Evolutionary conservation across 805 yeast species (phyloP).

Genomic region (Groenewaldozyma salmanticensis): DNA sequence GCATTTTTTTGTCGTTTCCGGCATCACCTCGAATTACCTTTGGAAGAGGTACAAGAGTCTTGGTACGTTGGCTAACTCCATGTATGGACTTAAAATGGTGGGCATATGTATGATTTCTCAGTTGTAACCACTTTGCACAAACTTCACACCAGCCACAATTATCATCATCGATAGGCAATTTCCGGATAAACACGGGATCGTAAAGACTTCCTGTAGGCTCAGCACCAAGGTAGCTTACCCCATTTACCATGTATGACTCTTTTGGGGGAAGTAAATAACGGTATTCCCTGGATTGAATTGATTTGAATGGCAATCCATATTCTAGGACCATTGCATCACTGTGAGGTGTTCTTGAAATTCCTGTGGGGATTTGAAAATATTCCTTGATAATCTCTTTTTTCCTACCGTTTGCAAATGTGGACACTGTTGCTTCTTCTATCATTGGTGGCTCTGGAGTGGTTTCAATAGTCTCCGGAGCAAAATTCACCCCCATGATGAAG

Average conservation of each 20-base stretch:
- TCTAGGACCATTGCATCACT: slow-evolving; percentile 1
- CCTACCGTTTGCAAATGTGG: no score
- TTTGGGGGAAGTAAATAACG: slow-evolving; percentile 4
- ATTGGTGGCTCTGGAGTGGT: no score
- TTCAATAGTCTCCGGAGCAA: no score
- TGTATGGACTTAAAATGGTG: slow-evolving; percentile 39
- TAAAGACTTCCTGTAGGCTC: slow-evolving; percentile 12
- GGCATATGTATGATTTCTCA: slow-evolving; percentile 34
- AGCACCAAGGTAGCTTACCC: slow-evolving; percentile 12
- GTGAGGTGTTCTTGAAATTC: no score
- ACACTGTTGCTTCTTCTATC: no score
- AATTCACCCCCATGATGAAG: no score
- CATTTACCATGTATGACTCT: slow-evolving; percentile 8
- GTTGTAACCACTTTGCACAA: slow-evolving; percentile 14
- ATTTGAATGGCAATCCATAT: slow-evolving; percentile 13
- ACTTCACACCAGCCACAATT: slow-evolving; percentile 17
- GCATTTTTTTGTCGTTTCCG: slow-evolving; percentile 11
- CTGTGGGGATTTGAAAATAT: no score
- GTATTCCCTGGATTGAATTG: slow-evolving; percentile 7
- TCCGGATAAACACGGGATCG: slow-evolving; percentile 14
- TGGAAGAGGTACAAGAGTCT: slow-evolving; percentile 9
- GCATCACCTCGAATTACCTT: slow-evolving; percentile 10
- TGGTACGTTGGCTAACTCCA: slow-evolving; percentile 21
- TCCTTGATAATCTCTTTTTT: no score
- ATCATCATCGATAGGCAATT: slow-evolving; percentile 13